phyloP scores from a whole-genome alignment of 1,139 yeast species.

The Zhuliangozyma parablackwelliae region DNA sequence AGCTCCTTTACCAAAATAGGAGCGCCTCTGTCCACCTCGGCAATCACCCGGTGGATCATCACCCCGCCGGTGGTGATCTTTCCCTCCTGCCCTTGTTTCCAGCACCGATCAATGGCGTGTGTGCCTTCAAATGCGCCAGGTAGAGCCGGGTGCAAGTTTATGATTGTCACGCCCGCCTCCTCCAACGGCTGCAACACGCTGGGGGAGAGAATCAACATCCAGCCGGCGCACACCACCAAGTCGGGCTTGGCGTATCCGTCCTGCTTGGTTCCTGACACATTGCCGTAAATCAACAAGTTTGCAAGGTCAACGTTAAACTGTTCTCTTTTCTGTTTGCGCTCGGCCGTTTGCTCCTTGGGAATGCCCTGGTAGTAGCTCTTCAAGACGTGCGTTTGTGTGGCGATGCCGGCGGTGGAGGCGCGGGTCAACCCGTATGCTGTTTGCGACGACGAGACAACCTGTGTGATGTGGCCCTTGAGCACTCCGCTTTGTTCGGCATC shows the following conservation, averaged over 20 bases:
- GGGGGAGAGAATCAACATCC: slow-evolving; percentile 91
- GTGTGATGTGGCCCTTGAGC: slow-evolving; percentile 52
- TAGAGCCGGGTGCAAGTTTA: slow-evolving; percentile 92
- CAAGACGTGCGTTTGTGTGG: slow-evolving; percentile 66
- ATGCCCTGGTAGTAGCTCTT: slow-evolving; percentile 71
- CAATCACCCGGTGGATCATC: slow-evolving; percentile 93
- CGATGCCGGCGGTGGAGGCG: slow-evolving; percentile 65
- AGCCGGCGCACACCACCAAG: slow-evolving; percentile 93
- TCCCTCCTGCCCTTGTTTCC: slow-evolving; percentile 89
- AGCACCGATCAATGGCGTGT: slow-evolving; percentile 93
- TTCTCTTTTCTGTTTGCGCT: slow-evolving; percentile 58
- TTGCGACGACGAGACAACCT: slow-evolving; percentile 79
- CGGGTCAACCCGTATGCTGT: slow-evolving; percentile 81
- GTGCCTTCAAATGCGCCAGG: slow-evolving; percentile 98
- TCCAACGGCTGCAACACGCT: slow-evolving; percentile 65
- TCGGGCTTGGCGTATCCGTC: slow-evolving; percentile 54
- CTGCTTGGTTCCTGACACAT: slow-evolving; percentile 24
- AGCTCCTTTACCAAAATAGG: slow-evolving; percentile 81
- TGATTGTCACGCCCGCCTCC: slow-evolving; percentile 63
- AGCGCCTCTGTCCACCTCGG: slow-evolving; percentile 90
- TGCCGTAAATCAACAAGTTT: slow-evolving; percentile 51
- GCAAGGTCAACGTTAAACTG: slow-evolving; percentile 78
- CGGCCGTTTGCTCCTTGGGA: slow-evolving; percentile 57
- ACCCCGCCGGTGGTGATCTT: slow-evolving; percentile 79
- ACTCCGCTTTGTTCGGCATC: slow-evolving; percentile 55